A percentile compares a stretch with the other conserved stretches of the same genome.
Evolutionary conservation across 805 yeast species (phyloP).

Genomic region (Saccharomyces kudriavzevii): DNA sequence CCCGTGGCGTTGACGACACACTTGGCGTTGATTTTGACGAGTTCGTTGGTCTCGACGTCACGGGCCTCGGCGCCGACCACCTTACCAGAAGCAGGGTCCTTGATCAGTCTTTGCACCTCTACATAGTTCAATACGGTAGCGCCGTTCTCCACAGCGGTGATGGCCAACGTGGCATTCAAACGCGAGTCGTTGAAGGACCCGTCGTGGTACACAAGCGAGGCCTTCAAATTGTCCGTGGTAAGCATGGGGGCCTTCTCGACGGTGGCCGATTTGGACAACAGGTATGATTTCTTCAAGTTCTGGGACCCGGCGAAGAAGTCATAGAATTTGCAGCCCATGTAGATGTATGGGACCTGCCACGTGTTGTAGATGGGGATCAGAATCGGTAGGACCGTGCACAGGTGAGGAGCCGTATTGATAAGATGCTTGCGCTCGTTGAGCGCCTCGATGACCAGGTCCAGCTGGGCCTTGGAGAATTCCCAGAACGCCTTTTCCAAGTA

Average conservation of each 20-base stretch:
- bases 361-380: slow-evolving; percentile 92
- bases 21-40: slow-evolving; percentile 56
- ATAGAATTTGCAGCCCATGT: slow-evolving; percentile 83
- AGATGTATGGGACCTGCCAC: slow-evolving; percentile 95
- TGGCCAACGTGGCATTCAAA: slow-evolving; percentile 77
- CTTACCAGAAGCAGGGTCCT: slow-evolving; percentile 49
- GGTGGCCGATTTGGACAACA: slow-evolving; percentile 59
- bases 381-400: slow-evolving; percentile 78
- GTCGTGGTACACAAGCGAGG: slow-evolving; percentile 89
- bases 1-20: slow-evolving; percentile 89
- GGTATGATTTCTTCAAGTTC: slow-evolving; percentile 70
- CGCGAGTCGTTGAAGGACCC: slow-evolving; percentile 91
- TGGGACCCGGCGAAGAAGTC: slow-evolving; percentile 88
- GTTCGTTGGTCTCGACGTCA: slow-evolving; percentile 63
- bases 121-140: slow-evolving; percentile 85
- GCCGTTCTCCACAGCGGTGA: slow-evolving; percentile 79
- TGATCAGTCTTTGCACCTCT: slow-evolving; percentile 68
- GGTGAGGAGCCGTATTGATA: slow-evolving; percentile 86
- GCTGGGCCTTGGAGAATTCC: slow-evolving; percentile 83
- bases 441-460: slow-evolving; percentile 83
- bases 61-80: slow-evolving; percentile 68
- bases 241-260: slow-evolving; percentile 78
- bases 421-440: slow-evolving; percentile 79
- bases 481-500: slow-evolving; percentile 91
- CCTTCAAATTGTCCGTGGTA: slow-evolving; percentile 69